Evolutionary conservation across 2,329 filamentous ascomycete genomes (phyloP), one percentile per base, ranked within the genome.

Genomic region (Nectriaceae sp.): DNA sequence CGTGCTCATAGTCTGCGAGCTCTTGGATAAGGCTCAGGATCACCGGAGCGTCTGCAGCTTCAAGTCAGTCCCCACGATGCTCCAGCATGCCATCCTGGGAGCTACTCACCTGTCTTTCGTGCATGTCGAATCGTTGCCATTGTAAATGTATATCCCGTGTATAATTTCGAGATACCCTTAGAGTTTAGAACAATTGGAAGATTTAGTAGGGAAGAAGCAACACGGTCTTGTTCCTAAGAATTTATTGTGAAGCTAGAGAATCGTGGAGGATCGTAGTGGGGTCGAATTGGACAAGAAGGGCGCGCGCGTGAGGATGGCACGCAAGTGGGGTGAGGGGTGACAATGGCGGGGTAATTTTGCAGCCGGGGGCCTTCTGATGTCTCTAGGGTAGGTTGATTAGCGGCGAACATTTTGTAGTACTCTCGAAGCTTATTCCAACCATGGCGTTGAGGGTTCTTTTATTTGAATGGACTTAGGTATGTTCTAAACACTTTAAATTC

Each of bases 1-100:
- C 88, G 21, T 93, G 84, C 69, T 97, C 91, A 75, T 97, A 96
- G 60, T 85, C 82, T 58, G 93, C 93, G 8, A 97, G 84, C 65
- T 91, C 93, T 46, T 84, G 80, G 71, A 97, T 91, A 64, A 97
- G 78, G 57, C 77, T 72, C 21, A 96, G 82, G 67, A 97, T 96
- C n/a, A 77, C 76, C 20, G 85, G 82, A 48, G 95, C 83, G 64
- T 97, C 93, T 96, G 56, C 15, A 53, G 50, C n/a, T 20, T 24
- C 11, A 21, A 10, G 43, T 55, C 40, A 56, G 48, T n/a, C n/a
- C n/a, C n/a, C 33, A 47, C 46, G 35, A 52, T 43, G 46, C 41
- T 39, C 8, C 3, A 21, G 42, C 16, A 21, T 21, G 15, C 19
- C n/a, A n/a, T n/a, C n/a, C 18, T 20, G 5, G 19, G 6, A 18